Conservation (phyloP, 495 filamentous ascomycete species). For the Aspergillus baeticus region DNA sequence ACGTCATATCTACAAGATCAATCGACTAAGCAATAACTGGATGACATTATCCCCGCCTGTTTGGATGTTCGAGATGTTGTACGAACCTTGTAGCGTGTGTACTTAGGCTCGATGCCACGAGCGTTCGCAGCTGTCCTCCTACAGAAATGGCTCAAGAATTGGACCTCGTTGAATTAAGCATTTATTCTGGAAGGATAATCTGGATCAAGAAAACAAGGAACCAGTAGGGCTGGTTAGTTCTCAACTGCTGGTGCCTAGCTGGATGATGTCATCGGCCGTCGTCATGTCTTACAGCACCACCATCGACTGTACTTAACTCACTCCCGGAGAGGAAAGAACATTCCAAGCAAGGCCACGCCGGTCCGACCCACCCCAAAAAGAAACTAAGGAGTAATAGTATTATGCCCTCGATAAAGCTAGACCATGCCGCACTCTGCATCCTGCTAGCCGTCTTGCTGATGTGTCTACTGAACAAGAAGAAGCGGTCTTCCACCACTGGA, state of each 20-base stretch:
- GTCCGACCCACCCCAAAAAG: neutral
- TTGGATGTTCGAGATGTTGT: too few relatives aligned
- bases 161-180: too few relatives aligned
- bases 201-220: neutral
- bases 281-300: neutral
- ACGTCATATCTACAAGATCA: neutral
- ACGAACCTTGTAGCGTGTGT: too few relatives aligned
- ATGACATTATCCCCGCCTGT: too few relatives aligned
- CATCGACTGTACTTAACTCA: neutral
- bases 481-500: neutral
- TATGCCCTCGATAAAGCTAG: neutral
- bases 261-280: slow-evolving; percentile 3
- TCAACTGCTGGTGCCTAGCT: neutral
- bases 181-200: neutral
- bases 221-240: neutral
- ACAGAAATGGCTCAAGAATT: too few relatives aligned
- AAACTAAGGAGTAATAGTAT: too few relatives aligned
- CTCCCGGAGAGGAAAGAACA: too few relatives aligned
- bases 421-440: neutral
- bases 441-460: neutral
- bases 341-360: too few relatives aligned
- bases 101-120: too few relatives aligned
- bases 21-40: too few relatives aligned
- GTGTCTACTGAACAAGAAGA: neutral
- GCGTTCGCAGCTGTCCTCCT: too few relatives aligned